Evolutionary conservation across 331 rosid genomes (phyloP).

Genomic region (Phaseolus coccineus): DNA sequence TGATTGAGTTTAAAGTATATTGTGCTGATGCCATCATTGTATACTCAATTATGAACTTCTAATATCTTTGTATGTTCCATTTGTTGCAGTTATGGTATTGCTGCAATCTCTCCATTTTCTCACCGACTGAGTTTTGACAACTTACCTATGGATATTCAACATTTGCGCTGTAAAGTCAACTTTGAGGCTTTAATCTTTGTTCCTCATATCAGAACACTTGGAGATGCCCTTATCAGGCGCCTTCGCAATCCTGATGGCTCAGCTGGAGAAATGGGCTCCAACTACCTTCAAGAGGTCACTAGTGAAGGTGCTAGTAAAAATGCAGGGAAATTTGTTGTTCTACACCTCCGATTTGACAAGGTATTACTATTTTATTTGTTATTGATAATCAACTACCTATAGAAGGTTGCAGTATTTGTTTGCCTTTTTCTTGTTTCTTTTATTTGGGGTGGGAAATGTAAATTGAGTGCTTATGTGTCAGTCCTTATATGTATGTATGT

Average conservation of each 20-base stretch:
- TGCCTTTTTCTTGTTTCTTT: not conserved
- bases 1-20: conserved; percentile 4
- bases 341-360: conserved; percentile 93
- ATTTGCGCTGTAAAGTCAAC: conserved; percentile 85
- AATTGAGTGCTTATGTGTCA: not conserved
- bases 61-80: conserved; percentile 24
- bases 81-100: conserved; percentile 75
- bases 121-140: conserved; percentile 88
- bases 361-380: conserved; percentile 48
- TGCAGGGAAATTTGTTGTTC: conserved; percentile 77
- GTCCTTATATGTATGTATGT: not conserved
- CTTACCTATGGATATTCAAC: conserved; percentile 85
- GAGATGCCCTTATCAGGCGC: conserved; percentile 80
- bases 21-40: conserved; percentile 11
- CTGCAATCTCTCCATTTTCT: conserved; percentile 93
- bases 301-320: conserved; percentile 46
- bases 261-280: conserved; percentile 50
- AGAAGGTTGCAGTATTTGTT: not conserved
- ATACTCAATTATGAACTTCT: conserved; percentile 25
- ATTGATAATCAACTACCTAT: not conserved
- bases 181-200: conserved; percentile 84
- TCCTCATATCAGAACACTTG: conserved; percentile 82
- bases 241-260: conserved; percentile 63
- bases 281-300: conserved; percentile 60
- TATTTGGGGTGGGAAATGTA: not conserved